Evolutionary conservation across 139 green algal species (phyloP).

Genomic region (Picochlorum sp.): DNA sequence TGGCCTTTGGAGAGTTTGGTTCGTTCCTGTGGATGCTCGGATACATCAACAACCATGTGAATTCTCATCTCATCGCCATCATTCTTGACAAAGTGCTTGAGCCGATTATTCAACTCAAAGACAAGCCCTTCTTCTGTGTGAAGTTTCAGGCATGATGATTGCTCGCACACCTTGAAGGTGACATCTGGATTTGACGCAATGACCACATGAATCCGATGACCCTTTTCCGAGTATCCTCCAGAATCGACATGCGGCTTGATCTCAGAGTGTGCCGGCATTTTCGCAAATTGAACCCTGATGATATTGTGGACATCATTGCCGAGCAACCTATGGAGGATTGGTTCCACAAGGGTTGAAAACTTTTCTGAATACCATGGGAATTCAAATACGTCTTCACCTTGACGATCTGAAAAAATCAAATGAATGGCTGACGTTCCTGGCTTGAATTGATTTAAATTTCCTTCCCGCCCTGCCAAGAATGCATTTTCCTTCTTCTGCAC

Average conservation of each 20-base stretch:
- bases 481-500: constrained; percentile 39
- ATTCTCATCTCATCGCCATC: constrained; percentile 23
- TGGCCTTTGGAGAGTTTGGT: constrained; percentile 32
- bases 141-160: constrained; percentile 24
- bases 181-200: constrained; percentile 5
- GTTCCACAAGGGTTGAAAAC: constrained; percentile 41
- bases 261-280: constrained; percentile 37
- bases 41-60: constrained; percentile 55
- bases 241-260: constrained; percentile 49
- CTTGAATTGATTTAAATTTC: constrained; percentile 51
- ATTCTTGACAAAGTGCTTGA: constrained; percentile 41
- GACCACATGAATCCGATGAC: constrained; percentile 57
- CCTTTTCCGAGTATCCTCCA: constrained; percentile 45
- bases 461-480: constrained; percentile 35
- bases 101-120: constrained; percentile 63
- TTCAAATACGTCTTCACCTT: constrained; percentile 38
- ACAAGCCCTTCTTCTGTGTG: constrained; percentile 48
- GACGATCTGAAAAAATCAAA: constrained; percentile 54
- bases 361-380: constrained; percentile 54
- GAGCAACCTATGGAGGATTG: constrained; percentile 45
- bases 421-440: constrained; percentile 39
- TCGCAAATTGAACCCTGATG: constrained; percentile 58
- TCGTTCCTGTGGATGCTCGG: constrained; percentile 25
- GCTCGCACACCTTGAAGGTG: constrained; percentile 12
- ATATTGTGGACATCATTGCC: constrained; percentile 41